Conservation (phyloP, 169 alveolate species). For the Cryptosporidium canis region DNA sequence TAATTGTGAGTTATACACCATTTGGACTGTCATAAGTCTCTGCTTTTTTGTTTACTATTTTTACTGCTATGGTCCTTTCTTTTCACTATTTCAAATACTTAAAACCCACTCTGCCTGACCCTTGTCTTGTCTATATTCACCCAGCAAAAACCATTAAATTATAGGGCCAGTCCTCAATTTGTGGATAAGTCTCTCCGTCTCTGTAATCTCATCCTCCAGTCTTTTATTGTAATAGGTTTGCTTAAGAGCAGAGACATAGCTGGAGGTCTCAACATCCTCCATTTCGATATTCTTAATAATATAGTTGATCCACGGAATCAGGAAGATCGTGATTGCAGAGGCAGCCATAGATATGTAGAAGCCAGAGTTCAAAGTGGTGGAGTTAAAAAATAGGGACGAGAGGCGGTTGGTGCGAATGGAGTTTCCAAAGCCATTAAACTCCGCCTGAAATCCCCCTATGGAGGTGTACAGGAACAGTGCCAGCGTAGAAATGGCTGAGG, state of each 20-base stretch:
- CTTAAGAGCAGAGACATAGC: conserved; percentile 33
- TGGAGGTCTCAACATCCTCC: neutral
- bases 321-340: conserved; percentile 27
- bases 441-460: conserved; percentile 64
- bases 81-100: no score
- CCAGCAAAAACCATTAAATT: no score
- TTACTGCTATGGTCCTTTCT: no score
- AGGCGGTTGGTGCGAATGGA: conserved; percentile 35
- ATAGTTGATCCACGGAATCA: conserved; percentile 48
- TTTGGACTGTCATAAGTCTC: no score
- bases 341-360: conserved; percentile 44
- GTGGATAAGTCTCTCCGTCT: conserved; percentile 24
- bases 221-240: conserved; percentile 35
- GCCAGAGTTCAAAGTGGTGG: conserved; percentile 42
- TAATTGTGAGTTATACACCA: no score
- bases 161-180: conserved; percentile 37
- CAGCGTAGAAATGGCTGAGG: conserved; percentile 18
- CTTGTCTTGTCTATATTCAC: no score
- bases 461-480: conserved; percentile 23
- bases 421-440: conserved; percentile 39
- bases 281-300: conserved; percentile 17
- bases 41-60: no score
- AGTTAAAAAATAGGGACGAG: conserved; percentile 56
- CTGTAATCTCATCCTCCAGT: conserved; percentile 58
- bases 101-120: no score